Conservation (phyloP, 768 basidiomycete genomes). For the Agaricus bisporus region DNA sequence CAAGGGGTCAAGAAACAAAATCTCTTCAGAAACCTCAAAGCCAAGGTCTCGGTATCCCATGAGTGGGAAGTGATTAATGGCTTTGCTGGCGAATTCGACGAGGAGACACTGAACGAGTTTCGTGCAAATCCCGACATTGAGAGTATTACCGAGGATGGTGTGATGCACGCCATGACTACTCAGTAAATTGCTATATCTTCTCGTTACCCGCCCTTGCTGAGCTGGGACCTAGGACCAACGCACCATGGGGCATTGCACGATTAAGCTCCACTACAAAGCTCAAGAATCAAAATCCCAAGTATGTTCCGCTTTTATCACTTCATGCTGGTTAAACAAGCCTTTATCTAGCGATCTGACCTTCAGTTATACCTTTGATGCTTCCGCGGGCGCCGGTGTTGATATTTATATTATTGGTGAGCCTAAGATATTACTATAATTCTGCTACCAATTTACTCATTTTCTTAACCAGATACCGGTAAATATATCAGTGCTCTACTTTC, state of each 20-base stretch:
- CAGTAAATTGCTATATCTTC: conserved; percentile 13
- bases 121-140: conserved; percentile 18
- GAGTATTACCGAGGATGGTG: conserved; percentile 19
- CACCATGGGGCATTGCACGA: conserved; percentile 27
- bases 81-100: conserved; percentile 11
- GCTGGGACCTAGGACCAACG: conserved; percentile 19
- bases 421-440: conserved; percentile 10
- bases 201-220: neutral
- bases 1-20: neutral
- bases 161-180: conserved; percentile 17
- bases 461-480: too few species aligned
- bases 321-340: too few species aligned
- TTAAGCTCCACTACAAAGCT: conserved; percentile 17
- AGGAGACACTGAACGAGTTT: conserved; percentile 16
- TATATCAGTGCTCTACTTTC: too few species aligned
- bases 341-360: conserved; percentile 13
- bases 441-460: neutral
- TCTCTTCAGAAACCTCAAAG: neutral
- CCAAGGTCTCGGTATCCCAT: neutral
- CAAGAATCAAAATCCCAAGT: conserved; percentile 5
- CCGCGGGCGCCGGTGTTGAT: conserved; percentile 25
- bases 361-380: conserved; percentile 15
- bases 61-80: conserved; percentile 12
- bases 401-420: conserved; percentile 30
- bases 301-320: too few species aligned